Percentiles rank a stretch among this genome's conserved stretches.
phyloP scores from a whole-genome alignment of 164 flowering plant genomes.

The Tinospora cordifolia region DNA sequence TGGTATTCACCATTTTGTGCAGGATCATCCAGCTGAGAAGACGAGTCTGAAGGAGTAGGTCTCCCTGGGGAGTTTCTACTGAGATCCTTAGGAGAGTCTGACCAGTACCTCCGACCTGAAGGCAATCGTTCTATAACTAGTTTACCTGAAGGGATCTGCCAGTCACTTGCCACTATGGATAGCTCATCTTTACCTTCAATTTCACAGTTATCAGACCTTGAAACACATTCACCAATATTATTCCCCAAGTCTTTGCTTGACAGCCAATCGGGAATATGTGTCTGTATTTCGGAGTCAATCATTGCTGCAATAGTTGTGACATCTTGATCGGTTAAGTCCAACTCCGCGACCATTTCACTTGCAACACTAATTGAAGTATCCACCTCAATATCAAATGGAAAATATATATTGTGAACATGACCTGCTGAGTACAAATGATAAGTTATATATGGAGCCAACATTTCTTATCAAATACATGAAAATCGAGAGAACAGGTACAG shows the following conservation, averaged over 20 bases:
- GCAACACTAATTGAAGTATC: constrained; percentile 87
- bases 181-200: constrained; percentile 31
- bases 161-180: constrained; percentile 20
- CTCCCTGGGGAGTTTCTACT: constrained; percentile 42
- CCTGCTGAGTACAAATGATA: constrained; percentile 33
- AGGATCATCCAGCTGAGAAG: constrained; percentile 20
- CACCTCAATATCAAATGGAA: constrained; percentile 75
- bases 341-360: constrained; percentile 92
- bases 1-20: background rate
- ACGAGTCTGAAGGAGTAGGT: constrained; percentile 28
- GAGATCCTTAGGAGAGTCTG: constrained; percentile 50
- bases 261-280: constrained; percentile 62
- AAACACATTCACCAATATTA: constrained; percentile 18
- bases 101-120: constrained; percentile 77
- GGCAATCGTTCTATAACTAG: constrained; percentile 55
- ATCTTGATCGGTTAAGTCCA: constrained; percentile 89
- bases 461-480: constrained; percentile 6
- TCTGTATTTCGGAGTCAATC: constrained; percentile 70
- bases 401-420: constrained; percentile 76
- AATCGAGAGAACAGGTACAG: constrained; percentile 5
- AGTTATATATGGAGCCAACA: background rate
- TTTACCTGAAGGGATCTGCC: constrained; percentile 20
- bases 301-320: constrained; percentile 76
- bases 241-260: constrained; percentile 31
- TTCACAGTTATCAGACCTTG: constrained; percentile 17